Conservation (phyloP, 352 stramenopile species). For the Peronospora farinosa region DNA sequence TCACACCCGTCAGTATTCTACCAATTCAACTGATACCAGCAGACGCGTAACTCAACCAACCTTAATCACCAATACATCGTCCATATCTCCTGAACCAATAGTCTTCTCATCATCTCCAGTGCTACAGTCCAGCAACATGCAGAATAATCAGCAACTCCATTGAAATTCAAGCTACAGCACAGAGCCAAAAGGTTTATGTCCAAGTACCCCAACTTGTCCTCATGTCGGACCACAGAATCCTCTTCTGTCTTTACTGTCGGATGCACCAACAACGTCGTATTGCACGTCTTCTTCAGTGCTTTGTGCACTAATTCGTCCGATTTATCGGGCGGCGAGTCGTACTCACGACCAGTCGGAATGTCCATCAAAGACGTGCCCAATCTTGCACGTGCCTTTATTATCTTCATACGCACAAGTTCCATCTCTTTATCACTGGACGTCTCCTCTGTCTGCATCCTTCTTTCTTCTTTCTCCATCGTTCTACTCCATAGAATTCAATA, state of each 20-base stretch:
- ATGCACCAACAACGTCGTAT: conserved; percentile 38
- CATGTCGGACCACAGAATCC: background rate
- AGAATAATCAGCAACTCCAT: conserved; percentile 6
- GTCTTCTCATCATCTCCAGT: background rate
- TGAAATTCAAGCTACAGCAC: conserved; percentile 5
- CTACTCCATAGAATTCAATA: conserved; percentile 1
- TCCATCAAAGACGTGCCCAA: conserved; percentile 18
- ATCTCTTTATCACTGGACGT: conserved; percentile 19
- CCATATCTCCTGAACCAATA: background rate
- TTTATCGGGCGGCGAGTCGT: conserved; percentile 38
- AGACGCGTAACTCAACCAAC: background rate
- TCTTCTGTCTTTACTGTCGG: conserved; percentile 6
- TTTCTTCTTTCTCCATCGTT: conserved; percentile 1
- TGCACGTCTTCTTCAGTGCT: conserved; percentile 57
- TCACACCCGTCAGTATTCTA: conserved; percentile 1
- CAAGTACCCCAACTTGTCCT: conserved; percentile 11
- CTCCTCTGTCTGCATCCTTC: conserved; percentile 3
- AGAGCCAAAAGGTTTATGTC: background rate
- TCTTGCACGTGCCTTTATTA: conserved; percentile 36
- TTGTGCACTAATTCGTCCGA: conserved; percentile 37
- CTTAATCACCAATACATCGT: conserved; percentile 1
- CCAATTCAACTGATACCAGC: background rate
- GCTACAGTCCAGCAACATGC: conserved; percentile 7
- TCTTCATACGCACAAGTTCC: conserved; percentile 34
- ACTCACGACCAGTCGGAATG: conserved; percentile 52